A percentile compares a stretch with the other conserved stretches of the same genome.
Conservation (phyloP, 192 early-diverging fungal genomes). For the Coemansia aciculifera region DNA sequence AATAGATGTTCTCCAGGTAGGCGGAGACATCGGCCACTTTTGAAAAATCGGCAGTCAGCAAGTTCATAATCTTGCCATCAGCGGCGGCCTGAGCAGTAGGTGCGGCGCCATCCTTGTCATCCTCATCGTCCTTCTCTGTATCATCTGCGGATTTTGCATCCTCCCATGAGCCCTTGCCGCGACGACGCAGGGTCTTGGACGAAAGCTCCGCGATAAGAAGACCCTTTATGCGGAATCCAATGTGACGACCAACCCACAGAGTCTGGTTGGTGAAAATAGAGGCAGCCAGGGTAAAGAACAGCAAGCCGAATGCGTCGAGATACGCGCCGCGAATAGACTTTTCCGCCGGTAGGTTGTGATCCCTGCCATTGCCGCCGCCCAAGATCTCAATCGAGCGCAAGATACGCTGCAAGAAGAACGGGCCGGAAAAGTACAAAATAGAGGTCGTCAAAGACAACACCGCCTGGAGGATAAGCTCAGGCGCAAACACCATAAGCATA, state of each 20-base stretch:
- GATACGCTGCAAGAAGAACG: slow-evolving; percentile 63
- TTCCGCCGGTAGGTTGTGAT: background rate
- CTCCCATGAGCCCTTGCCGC: slow-evolving; percentile 59
- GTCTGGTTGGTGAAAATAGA: slow-evolving; percentile 56
- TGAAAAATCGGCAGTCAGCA: slow-evolving; percentile 69
- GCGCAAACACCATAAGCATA: slow-evolving; percentile 39
- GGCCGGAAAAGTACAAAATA: slow-evolving; percentile 49
- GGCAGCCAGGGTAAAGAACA: slow-evolving; percentile 45
- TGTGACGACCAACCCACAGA: slow-evolving; percentile 65
- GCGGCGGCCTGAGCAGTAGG: slow-evolving; percentile 36
- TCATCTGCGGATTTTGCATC: slow-evolving; percentile 32
- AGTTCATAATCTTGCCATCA: slow-evolving; percentile 72
- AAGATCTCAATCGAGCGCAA: slow-evolving; percentile 58
- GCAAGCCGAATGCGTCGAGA: slow-evolving; percentile 62
- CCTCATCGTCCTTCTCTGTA: slow-evolving; percentile 10
- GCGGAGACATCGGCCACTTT: slow-evolving; percentile 59
- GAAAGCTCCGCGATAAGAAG: slow-evolving; percentile 68
- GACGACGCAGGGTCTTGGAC: slow-evolving; percentile 63
- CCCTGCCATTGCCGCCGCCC: background rate
- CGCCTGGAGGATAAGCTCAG: slow-evolving; percentile 50
- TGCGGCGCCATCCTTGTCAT: slow-evolving; percentile 28
- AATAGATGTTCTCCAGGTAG: slow-evolving; percentile 64
- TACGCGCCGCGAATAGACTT: slow-evolving; percentile 45
- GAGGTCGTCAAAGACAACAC: slow-evolving; percentile 30
- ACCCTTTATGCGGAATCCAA: slow-evolving; percentile 63